Conservation (phyloP, 495 filamentous ascomycete genomes). For the Aspergillus ostianus region DNA sequence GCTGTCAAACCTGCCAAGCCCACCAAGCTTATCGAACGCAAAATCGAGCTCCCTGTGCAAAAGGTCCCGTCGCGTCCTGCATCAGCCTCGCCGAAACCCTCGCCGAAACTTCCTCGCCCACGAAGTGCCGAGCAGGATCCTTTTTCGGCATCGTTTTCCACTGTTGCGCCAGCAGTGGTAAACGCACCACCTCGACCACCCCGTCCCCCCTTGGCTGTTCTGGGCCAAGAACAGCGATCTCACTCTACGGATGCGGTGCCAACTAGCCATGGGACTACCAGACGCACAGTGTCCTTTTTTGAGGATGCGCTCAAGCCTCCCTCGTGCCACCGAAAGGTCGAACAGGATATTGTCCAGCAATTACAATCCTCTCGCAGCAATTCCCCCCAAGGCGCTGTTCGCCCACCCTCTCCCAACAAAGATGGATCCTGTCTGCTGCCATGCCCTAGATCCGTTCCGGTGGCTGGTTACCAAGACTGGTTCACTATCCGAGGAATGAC, state of each 20-base stretch:
- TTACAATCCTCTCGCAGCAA: constrained; percentile 8
- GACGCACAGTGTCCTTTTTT: constrained; percentile 28
- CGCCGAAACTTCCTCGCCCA: neutral
- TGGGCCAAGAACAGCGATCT: neutral
- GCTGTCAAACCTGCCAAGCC: constrained; percentile 4
- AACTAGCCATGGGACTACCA: constrained; percentile 7
- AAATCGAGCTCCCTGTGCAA: neutral
- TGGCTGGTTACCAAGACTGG: constrained; percentile 60
- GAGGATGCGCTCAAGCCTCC: constrained; percentile 15
- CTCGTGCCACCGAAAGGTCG: constrained; percentile 4
- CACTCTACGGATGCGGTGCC: constrained; percentile 1
- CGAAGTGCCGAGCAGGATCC: neutral
- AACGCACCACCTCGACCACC: neutral
- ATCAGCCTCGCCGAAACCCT: neutral
- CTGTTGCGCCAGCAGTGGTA: neutral
- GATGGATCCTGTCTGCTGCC: constrained; percentile 41
- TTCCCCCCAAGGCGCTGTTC: constrained; percentile 10
- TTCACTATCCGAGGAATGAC: constrained; percentile 57
- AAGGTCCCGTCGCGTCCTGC: neutral
- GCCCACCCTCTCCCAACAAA: constrained; percentile 17
- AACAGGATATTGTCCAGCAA: constrained; percentile 10
- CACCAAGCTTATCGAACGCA: neutral
- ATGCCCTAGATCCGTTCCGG: constrained; percentile 53
- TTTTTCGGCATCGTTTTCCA: neutral
- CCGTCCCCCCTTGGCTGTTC: neutral